phyloP scores from a whole-genome alignment of 1,284 basidiomycete genomes.

The Malassezia vespertilionis region DNA sequence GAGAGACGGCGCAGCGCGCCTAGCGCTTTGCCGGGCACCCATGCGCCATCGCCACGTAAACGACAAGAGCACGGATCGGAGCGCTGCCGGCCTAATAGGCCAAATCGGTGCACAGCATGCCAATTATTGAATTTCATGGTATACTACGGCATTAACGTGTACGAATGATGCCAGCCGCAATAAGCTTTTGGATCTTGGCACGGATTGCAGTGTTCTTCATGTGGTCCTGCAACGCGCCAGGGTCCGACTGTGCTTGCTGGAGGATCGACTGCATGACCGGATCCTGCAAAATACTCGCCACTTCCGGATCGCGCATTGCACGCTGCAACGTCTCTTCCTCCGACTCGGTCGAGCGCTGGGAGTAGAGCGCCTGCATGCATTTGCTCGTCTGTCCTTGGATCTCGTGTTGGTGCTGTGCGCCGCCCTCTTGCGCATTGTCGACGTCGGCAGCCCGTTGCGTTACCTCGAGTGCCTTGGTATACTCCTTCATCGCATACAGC shows the following conservation, averaged over 20 bases:
- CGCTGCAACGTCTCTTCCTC: conserved; percentile 85
- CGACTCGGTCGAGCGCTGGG: conserved; percentile 71
- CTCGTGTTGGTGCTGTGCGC: conserved; percentile 28
- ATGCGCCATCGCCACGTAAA: no score
- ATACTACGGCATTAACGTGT: conserved; percentile 25
- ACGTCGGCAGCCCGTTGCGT: conserved; percentile 31
- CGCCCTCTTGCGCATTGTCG: conserved; percentile 26
- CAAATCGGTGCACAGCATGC: no score
- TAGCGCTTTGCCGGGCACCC: no score
- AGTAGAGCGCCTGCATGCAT: conserved; percentile 63
- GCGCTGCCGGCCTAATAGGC: no score
- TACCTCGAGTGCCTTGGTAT: conserved; percentile 57
- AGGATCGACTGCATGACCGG: conserved; percentile 59
- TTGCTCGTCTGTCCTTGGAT: conserved; percentile 31
- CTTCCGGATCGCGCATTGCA: conserved; percentile 94
- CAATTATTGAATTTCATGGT: no score
- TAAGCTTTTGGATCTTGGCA: conserved; percentile 78
- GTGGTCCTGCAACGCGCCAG: conserved; percentile 81
- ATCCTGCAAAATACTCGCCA: conserved; percentile 59
- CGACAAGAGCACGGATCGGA: no score
- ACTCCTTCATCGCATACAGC: conserved; percentile 80
- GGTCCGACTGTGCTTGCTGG: conserved; percentile 84
- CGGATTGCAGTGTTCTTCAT: conserved; percentile 76
- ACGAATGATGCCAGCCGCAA: conserved; percentile 80
- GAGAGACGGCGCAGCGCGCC: no score